Evolutionary conservation across 2,329 filamentous ascomycete genomes (phyloP).

Genomic region (Diaporthe longicolla): DNA sequence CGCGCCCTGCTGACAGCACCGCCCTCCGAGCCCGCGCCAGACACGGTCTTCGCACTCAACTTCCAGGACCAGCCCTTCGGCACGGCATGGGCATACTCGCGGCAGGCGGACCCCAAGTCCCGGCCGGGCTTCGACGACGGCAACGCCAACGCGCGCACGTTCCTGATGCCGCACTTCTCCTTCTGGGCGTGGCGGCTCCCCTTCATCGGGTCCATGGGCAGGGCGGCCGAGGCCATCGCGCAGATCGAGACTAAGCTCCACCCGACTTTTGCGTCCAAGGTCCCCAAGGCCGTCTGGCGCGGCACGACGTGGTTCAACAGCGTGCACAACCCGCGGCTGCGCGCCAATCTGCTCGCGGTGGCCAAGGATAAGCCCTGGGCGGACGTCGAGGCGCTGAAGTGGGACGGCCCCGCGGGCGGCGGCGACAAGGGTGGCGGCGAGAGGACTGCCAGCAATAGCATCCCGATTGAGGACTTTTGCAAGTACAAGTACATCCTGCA

Average conservation of each 20-base stretch:
- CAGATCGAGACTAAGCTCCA: conserved; percentile 51
- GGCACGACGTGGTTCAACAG: conserved; percentile 67
- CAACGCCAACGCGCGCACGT: conserved; percentile 53
- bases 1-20: conserved; percentile 66
- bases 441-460: conserved; percentile 57
- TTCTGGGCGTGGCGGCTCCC: conserved; percentile 68
- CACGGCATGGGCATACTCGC: conserved; percentile 63
- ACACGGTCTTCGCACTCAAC: conserved; percentile 67
- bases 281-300: conserved; percentile 63
- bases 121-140: conserved; percentile 43
- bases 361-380: conserved; percentile 60
- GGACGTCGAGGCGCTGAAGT: conserved; percentile 60
- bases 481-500: conserved; percentile 65
- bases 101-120: conserved; percentile 56
- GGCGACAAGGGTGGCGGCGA: conserved; percentile 46
- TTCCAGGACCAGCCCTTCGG: conserved; percentile 64
- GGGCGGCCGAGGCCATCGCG: conserved; percentile 56
- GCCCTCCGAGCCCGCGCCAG: conserved; percentile 55
- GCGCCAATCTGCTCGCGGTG: conserved; percentile 56
- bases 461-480: conserved; percentile 66
- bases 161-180: conserved; percentile 69
- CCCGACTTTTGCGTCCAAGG: conserved; percentile 52
- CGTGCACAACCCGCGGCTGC: conserved; percentile 56
- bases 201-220: conserved; percentile 61
- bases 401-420: conserved; percentile 45